Base-by-base conservation (phyloP, 2,329 filamentous ascomycete genomes). In the Colletotrichum abscissum region DNA sequence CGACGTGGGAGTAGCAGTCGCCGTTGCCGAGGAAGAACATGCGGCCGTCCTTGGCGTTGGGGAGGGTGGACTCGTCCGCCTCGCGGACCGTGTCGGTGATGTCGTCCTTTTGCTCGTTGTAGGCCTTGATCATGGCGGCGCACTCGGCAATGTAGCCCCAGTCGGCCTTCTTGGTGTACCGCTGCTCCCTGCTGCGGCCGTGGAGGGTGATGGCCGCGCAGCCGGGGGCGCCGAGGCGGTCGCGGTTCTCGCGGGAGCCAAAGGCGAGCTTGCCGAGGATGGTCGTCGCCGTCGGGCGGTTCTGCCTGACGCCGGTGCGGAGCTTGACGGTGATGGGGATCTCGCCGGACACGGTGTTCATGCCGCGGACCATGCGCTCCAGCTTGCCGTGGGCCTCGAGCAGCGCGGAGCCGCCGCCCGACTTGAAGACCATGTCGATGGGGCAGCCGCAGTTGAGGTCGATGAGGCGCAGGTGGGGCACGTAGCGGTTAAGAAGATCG, bases 361-460 rank as follows among this genome's bases (percentile, higher is more conserved):
- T 99, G 77, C 97, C 97, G 75, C 95, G 91, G 56, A 99, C 88
- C 84, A 98, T 98, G 83, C 96, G 96, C 83, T 98, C 95, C 63
- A 99, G 86, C 84, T 98, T 98, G 71, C 91, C 91, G 35, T 91
- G 94, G 67, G 92, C 88, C 78, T 99, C 97, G n/a, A 99, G 91
- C 19, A 99, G 90, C 1, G 94, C 96, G 24, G 96, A 98, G 4
- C 97, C 97, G 54, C 94, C 95, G 63, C 97, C 97, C 58, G 93
- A 89, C 78, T 95, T 92, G 86, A 91, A 98, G 64, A 99, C 92
- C 77, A 98, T 90, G 80, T 99, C 97, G 80, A 99, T 98, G 4
- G 97, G 97, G 80, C 97, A 99, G 57, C 97, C 97, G 78, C 96
- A 98, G 86, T 99, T 99, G 77, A 99, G 87, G 79, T 99, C 97